These are phyloP conservation scores for Magnaporthiopsis incrustans DNA, from an alignment of 2,329 filamentous ascomycete species.

Conservation along the genomic window DNA sequence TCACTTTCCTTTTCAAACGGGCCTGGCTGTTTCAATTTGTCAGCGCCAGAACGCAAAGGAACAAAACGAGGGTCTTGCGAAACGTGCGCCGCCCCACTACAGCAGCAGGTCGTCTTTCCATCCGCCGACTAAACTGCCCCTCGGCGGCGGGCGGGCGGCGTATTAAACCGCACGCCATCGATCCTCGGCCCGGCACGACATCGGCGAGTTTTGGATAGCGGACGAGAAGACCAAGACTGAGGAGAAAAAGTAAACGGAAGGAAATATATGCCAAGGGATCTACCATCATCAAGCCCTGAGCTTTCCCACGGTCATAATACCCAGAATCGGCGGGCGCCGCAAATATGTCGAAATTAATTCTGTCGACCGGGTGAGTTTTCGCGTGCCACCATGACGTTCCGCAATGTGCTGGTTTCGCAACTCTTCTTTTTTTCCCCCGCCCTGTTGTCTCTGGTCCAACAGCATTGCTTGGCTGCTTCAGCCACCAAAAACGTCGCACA, in stretches of 20 bases:
- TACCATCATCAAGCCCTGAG: neutral
- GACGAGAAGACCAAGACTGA: neutral
- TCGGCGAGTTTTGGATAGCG: neutral
- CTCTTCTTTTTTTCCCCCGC: no score
- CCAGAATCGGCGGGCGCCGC: neutral
- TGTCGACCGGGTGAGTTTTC: conserved; percentile 70
- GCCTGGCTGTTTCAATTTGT: neutral
- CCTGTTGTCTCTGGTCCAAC: no score
- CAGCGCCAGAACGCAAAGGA: neutral
- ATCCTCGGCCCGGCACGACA: neutral
- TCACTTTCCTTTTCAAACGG: neutral
- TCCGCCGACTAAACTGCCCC: neutral
- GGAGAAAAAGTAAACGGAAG: neutral
- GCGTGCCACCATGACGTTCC: neutral
- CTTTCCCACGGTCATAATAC: neutral
- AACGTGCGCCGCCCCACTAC: neutral
- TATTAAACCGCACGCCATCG: neutral
- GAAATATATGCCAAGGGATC: neutral
- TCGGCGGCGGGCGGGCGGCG: neutral
- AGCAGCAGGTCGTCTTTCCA: neutral
- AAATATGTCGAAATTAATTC: conserved; percentile 66
- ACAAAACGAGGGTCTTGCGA: neutral
- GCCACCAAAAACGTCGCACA: neutral
- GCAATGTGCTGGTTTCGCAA: neutral
- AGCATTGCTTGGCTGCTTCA: neutral